Conservation (phyloP, 2,329 filamentous ascomycete species). For the Thelonectria discophora region DNA sequence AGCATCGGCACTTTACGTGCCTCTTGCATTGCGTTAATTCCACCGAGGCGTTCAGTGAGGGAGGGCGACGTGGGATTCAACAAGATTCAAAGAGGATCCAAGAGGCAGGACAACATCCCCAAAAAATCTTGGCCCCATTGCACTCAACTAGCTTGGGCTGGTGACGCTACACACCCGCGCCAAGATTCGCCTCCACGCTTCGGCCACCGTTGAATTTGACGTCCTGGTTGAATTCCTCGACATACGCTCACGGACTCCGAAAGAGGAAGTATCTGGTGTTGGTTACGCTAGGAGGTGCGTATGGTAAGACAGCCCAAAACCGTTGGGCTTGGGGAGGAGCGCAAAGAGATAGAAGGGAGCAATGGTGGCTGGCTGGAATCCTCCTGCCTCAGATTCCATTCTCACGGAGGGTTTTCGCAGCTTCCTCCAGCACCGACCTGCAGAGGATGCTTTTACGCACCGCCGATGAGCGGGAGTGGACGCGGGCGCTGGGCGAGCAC, state of each 20-base stretch:
- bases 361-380: background rate
- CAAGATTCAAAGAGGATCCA: slow-evolving; percentile 42
- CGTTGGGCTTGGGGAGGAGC: background rate
- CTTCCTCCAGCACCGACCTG: slow-evolving; percentile 12
- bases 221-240: background rate
- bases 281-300: background rate
- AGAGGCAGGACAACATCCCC: slow-evolving; percentile 37
- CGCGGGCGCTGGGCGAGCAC: background rate
- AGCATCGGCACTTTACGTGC: slow-evolving; percentile 22
- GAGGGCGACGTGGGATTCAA: slow-evolving; percentile 36
- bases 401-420: background rate
- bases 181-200: background rate
- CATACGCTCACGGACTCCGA: background rate
- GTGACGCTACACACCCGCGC: slow-evolving; percentile 8
- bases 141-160: slow-evolving; percentile 31
- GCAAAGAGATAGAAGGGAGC: background rate
- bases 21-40: background rate
- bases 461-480: slow-evolving; percentile 23
- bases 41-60: slow-evolving; percentile 11
- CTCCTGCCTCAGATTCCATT: background rate
- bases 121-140: slow-evolving; percentile 42
- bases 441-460: slow-evolving; percentile 16
- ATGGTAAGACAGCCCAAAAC: background rate
- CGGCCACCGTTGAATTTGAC: slow-evolving; percentile 3
- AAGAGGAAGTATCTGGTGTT: background rate